phyloP scores from a whole-genome alignment of 768 basidiomycete genomes.

The Leucocoprinus leucothites region DNA sequence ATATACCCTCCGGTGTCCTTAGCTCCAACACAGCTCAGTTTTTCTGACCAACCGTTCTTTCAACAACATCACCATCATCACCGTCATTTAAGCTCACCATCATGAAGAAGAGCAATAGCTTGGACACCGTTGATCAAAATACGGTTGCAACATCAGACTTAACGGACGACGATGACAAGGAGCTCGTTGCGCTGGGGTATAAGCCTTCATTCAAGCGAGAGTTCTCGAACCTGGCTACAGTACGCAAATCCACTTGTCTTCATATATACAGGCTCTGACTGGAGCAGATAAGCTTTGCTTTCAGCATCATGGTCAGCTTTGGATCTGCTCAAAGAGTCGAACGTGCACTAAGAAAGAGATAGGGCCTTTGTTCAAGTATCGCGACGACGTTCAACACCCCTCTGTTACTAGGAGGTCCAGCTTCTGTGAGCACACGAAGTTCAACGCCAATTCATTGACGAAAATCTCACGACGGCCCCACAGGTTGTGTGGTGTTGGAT shows the following conservation, averaged over 20 bases:
- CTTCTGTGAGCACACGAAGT: slow-evolving; percentile 44
- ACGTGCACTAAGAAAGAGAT: not conserved
- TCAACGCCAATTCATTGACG: not conserved
- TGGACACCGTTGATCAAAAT: slow-evolving; percentile 16
- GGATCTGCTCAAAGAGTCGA: not conserved
- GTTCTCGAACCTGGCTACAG: slow-evolving; percentile 81
- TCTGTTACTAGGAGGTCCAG: slow-evolving; percentile 62
- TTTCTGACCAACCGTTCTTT: too few species aligned
- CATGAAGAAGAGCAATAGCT: slow-evolving; percentile 14
- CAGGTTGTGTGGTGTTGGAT: slow-evolving; percentile 76
- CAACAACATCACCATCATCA: not conserved
- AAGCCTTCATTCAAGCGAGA: slow-evolving; percentile 82
- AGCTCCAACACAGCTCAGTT: not conserved
- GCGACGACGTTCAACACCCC: slow-evolving; percentile 81
- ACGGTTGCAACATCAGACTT: slow-evolving; percentile 18
- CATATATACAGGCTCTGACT: slow-evolving; percentile 4
- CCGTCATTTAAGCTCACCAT: not conserved
- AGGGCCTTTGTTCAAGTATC: slow-evolving; percentile 74
- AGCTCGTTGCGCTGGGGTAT: slow-evolving; percentile 65
- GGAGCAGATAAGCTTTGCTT: slow-evolving; percentile 66
- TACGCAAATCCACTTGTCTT: slow-evolving; percentile 25
- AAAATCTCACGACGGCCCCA: not conserved
- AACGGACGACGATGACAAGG: slow-evolving; percentile 58
- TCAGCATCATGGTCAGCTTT: slow-evolving; percentile 66
- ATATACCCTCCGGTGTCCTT: not conserved